A percentile compares a stretch with the other conserved stretches of the same genome.
These are phyloP conservation scores for Penicillium canariense DNA, from an alignment of 495 filamentous ascomycete species.

Conservation along the genomic window DNA sequence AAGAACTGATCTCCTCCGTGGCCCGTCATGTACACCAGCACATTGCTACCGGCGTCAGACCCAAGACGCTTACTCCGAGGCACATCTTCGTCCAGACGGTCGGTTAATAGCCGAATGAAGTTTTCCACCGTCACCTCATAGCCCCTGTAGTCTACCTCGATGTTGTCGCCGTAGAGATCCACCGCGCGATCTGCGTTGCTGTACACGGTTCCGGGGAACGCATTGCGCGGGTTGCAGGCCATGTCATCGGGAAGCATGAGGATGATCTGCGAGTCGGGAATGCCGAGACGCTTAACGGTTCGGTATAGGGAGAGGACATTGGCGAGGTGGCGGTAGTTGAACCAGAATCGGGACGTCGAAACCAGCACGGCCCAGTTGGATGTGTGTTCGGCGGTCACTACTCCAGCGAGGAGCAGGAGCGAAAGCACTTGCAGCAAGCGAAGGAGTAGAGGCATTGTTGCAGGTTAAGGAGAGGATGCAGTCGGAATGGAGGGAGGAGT, in stretches of 20 bases:
- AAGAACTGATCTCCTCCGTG: slow-evolving; percentile 98
- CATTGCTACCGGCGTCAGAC: slow-evolving; percentile 92
- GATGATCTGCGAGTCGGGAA: slow-evolving; percentile 98
- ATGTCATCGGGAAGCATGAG: slow-evolving; percentile 99
- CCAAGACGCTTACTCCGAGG: slow-evolving; percentile 88
- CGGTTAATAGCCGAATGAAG: slow-evolving; percentile 93
- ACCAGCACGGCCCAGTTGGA: slow-evolving; percentile 99
- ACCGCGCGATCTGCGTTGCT: slow-evolving; percentile 95
- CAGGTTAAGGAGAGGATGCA: background rate
- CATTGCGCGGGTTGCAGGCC: slow-evolving; percentile 98
- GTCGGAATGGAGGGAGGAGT: background rate
- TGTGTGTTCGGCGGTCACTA: slow-evolving; percentile 73
- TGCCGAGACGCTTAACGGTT: slow-evolving; percentile 96
- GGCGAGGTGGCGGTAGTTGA: slow-evolving; percentile 98
- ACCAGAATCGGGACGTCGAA: slow-evolving; percentile 99
- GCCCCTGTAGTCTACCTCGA: slow-evolving; percentile 96
- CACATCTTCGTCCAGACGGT: slow-evolving; percentile 88
- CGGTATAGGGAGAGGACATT: slow-evolving; percentile 98
- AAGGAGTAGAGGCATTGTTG: slow-evolving; percentile 28
- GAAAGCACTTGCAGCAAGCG: slow-evolving; percentile 36
- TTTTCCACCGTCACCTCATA: slow-evolving; percentile 99
- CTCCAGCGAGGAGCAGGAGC: slow-evolving; percentile 43
- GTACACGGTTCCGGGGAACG: slow-evolving; percentile 96
- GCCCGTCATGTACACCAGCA: slow-evolving; percentile 98
- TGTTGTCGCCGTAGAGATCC: slow-evolving; percentile 97